Conservation (phyloP, 345 rosid genomes). For the Raphanus sativus region DNA sequence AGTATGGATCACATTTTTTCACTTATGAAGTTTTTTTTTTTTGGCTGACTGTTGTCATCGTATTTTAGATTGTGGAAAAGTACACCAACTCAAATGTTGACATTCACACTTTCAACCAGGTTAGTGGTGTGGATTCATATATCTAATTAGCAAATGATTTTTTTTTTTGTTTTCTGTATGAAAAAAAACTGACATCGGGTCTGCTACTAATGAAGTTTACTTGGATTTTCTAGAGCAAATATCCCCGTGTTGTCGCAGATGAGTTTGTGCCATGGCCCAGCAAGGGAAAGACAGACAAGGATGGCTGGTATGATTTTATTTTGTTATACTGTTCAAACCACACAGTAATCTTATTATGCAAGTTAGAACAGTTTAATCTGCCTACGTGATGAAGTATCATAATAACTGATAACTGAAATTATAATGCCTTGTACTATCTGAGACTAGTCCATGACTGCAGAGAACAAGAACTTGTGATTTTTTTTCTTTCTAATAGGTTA, state of each 20-base stretch:
- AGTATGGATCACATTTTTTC: not conserved
- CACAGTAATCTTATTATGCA: slow-evolving; percentile 7
- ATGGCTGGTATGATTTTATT: slow-evolving; percentile 73
- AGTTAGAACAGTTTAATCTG: not conserved
- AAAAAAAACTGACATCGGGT: not conserved
- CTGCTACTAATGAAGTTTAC: slow-evolving; percentile 17
- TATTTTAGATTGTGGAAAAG: slow-evolving; percentile 74
- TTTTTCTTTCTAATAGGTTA: not conserved
- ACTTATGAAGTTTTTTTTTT: not conserved
- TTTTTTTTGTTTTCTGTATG: not conserved
- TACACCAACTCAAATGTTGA: slow-evolving; percentile 73
- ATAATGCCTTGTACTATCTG: slow-evolving; percentile 16
- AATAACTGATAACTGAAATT: too few species aligned
- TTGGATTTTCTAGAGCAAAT: slow-evolving; percentile 72
- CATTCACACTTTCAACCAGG: slow-evolving; percentile 97
- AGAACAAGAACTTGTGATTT: not conserved
- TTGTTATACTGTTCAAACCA: not conserved
- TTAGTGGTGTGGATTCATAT: slow-evolving; percentile 31
- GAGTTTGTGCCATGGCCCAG: slow-evolving; percentile 81
- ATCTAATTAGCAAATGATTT: slow-evolving; percentile 3
- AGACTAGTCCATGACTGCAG: slow-evolving; percentile 13
- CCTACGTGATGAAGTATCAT: too few species aligned
- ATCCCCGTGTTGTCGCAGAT: slow-evolving; percentile 85
- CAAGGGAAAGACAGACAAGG: slow-evolving; percentile 87
- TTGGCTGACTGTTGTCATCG: slow-evolving; percentile 8